Evolutionary conservation across 2,329 filamentous ascomycete species (phyloP), one percentile per base, ranked within the genome.

Genomic region (Paraphoma sp.): DNA sequence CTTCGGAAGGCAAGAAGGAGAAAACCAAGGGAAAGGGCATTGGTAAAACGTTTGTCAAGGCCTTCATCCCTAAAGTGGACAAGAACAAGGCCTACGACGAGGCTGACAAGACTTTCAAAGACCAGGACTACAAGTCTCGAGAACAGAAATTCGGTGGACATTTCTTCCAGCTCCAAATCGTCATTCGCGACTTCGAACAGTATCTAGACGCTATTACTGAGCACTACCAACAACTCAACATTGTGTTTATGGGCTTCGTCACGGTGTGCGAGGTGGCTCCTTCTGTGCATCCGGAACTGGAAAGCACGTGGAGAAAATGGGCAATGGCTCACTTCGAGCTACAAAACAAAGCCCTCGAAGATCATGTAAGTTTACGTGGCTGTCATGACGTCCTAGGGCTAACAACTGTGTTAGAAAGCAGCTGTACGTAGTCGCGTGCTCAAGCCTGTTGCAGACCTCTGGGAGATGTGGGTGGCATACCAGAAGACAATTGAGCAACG

Each of bases 241-340:
- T 91, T 57, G 90, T 94, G 62, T 85, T 94, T 30, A 87, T 87
- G 2, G 91, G 91, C 1, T 91, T 97, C 73, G 92, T 97, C 75
- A 85, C 90, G 1, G 89, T 93, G 62, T 91, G 96, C 78, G 88
- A 87, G 54, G 81, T 86, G 17, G 79, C 80, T 1, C 88, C 89
- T 11, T 71, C 71, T 6, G 63, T 71, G 8, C 88, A 92, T 73
- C 88, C 92, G 0, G 93, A 98, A 74, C 81, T 96, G 41, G 93
- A 97, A 77, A 93, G 90, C 81, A 96, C 96, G 74, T 98, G 94
- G 92, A 90, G 93, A 48, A 91, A 89, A 59, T 95, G 97, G 77
- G 94, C 93, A 64, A 87, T 93, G 70, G 90, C 90, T 33, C 91
- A 96, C 78, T 87, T 91, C 62, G 93, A 97, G 68, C 87, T 98